Base-by-base conservation (phyloP, 1,139 yeast genomes). In the Sugiyamaella neomexicana region DNA sequence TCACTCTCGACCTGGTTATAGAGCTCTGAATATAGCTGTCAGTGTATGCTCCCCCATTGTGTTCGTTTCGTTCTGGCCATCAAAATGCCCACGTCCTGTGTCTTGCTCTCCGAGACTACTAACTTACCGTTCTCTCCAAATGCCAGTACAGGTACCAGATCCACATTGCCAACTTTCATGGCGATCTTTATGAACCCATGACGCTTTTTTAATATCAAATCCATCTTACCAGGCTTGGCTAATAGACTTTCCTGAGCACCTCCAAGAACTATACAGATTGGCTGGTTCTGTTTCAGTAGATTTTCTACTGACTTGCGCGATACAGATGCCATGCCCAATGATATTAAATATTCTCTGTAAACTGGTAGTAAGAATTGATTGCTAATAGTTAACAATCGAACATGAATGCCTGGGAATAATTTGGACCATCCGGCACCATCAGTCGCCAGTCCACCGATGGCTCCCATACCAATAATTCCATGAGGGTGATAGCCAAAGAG, bases 401-500 rank as follows among this genome's bases (percentile, higher is more conserved):
- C 78, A 13, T 83, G 83, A 32, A 93, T 81, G 0, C 97, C 96
- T 0, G 98, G 97, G 60, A 93, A 88, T 10, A 83, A 62, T 25
- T 79, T 72, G 31, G 81, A 74, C 79, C 88, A 87, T 36, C 78
- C 77, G 5, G 86, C 79, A 10, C 91, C 95, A 61, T 91, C 91
- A 8, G 96, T 87, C 0, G 86, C 93, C 64, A 93, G 77, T 0
- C 85, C 85, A 3, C 97, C 97, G 69, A 93, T 83, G 0, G 86
- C 95, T 0, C 98, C 97, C 80, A 91, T 79, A 0, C 97, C 89
- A 27, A 91, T 90, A 9, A 93, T 91, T 0, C 99, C 99, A 68
- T 93, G 99, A 0, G 99, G 99, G 70, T 91, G 98, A 67, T 89
- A 87, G 0, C 97, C 96, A 71, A 93, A 91, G 1, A 93, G 82